Base-by-base conservation (phyloP, 352 stramenopile species). In the Phytophthora cajani region DNA sequence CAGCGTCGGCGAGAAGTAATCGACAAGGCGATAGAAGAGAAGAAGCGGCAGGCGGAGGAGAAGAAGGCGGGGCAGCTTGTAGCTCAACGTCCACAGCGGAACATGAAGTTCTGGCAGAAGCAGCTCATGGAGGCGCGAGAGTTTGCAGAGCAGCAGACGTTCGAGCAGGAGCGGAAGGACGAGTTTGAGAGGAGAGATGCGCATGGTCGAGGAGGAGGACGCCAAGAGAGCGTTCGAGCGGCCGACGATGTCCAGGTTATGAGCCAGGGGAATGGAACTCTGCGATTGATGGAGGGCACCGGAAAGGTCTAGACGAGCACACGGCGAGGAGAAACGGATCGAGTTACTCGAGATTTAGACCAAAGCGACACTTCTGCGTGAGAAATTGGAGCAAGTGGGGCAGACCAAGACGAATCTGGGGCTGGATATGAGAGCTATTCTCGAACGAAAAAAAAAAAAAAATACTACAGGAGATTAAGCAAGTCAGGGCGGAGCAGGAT, bases 81-180 rank as follows among this genome's bases (percentile, higher is more conserved):
- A 69, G 58, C 72, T 0, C 71, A 84, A 33, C 75, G 77, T 3
- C 74, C 85, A 7, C 69, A 84, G 19, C 79, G 82, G 64, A 93
- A 87, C 53, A 72, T 84, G 54, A 80, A 77, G 17, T 93, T 91
- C 55, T 94, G 87, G 87, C 68, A 88, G 58, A 90, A 90, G 59
- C 84, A 94, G 19, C 74, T 89, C 9, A 69, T 72, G 1, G 67
- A 88, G 16, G 81, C 77, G 0, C 78, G 83, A 14, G 62, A 80
- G 19, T 90, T 82, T 32, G 81, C 81, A 0, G 72, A 80, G 17
- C 60, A 86, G 33, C 83, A 90, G 25, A 78, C 64, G n/a, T 67
- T 73, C 1, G 71, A 74, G 0, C 59, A 67, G 7, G 47, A 80
- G 7, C 32, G 32, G 2, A 57, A 79, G 9, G 57, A 71, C 14